These are phyloP conservation scores for Ascochyta clinopodiicola DNA, from an alignment of 2,329 filamentous ascomycete genomes.

Conservation along the genomic window DNA sequence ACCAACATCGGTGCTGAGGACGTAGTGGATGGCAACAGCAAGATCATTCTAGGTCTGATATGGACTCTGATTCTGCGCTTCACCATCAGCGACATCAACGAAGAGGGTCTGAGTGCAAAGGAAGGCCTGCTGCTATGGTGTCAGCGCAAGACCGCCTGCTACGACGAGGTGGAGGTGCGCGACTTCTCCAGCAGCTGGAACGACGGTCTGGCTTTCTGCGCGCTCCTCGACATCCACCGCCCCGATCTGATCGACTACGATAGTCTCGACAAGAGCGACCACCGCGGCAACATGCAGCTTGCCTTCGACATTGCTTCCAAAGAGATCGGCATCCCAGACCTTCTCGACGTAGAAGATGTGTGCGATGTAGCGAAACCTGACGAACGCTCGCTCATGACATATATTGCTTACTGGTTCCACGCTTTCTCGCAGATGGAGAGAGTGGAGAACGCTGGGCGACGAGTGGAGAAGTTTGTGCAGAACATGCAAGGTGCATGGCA, in stretches of 20 bases:
- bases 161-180: conserved; percentile 92
- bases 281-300: conserved; percentile 95
- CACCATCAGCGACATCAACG: conserved; percentile 98
- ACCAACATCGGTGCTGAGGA: conserved; percentile 98
- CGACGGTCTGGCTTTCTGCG: conserved; percentile 94
- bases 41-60: conserved; percentile 96
- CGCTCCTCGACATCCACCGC: conserved; percentile 92
- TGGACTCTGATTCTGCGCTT: conserved; percentile 98
- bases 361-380: conserved; percentile 96
- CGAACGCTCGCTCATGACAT: conserved; percentile 97
- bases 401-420: conserved; percentile 99
- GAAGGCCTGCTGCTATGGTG: conserved; percentile 96
- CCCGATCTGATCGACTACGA: conserved; percentile 98
- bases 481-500: conserved; percentile 99
- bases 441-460: conserved; percentile 93
- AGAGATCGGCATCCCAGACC: conserved; percentile 94
- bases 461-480: conserved; percentile 97
- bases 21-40: conserved; percentile 95
- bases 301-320: conserved; percentile 95
- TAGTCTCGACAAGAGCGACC: conserved; percentile 89
- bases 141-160: conserved; percentile 97
- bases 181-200: conserved; percentile 98
- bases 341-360: conserved; percentile 97
- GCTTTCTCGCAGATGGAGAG: conserved; percentile 99
- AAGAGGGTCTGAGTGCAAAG: conserved; percentile 96